phyloP scores from a whole-genome alignment of 345 rosid genomes.

The Citrus hindsii region DNA sequence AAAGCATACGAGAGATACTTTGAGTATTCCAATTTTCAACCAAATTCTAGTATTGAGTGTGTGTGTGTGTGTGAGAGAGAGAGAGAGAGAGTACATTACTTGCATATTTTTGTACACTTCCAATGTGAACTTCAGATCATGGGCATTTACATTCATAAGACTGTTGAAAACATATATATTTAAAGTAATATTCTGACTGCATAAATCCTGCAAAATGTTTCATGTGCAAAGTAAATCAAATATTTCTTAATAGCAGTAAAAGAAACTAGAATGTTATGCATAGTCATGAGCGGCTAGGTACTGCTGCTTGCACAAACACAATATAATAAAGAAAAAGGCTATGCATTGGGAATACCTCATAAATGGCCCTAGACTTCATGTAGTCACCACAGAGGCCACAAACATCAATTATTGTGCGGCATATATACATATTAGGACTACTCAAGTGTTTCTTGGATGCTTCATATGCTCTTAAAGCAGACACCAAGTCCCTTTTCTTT shows the following conservation, averaged over 20 bases:
- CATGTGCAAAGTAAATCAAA: conserved; percentile 13
- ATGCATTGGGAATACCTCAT: conserved; percentile 49
- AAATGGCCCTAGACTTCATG: conserved; percentile 73
- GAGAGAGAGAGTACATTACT: conserved; percentile 33
- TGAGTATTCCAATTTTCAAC: conserved; percentile 2
- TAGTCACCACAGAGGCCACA: conserved; percentile 79
- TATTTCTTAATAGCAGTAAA: conserved; percentile 9
- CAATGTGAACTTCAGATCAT: conserved; percentile 66
- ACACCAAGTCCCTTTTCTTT: conserved; percentile 64
- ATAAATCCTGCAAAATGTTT: conserved; percentile 61
- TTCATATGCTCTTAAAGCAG: conserved; percentile 72
- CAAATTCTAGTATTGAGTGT: not conserved
- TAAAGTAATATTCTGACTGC: conserved; percentile 53
- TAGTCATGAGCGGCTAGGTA: not conserved
- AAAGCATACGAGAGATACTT: not conserved
- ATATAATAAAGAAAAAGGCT: not conserved
- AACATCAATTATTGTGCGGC: conserved; percentile 71
- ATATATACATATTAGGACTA: conserved; percentile 70
- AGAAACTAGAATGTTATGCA: not conserved
- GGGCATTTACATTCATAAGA: conserved; percentile 89
- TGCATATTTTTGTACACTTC: conserved; percentile 66
- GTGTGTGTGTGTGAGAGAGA: not conserved
- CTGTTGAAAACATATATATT: conserved; percentile 84
- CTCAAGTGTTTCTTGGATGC: conserved; percentile 46
- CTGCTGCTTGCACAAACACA: not conserved